Base-by-base conservation (phyloP, 345 rosid genomes). In the Hibiscus mutabilis region DNA sequence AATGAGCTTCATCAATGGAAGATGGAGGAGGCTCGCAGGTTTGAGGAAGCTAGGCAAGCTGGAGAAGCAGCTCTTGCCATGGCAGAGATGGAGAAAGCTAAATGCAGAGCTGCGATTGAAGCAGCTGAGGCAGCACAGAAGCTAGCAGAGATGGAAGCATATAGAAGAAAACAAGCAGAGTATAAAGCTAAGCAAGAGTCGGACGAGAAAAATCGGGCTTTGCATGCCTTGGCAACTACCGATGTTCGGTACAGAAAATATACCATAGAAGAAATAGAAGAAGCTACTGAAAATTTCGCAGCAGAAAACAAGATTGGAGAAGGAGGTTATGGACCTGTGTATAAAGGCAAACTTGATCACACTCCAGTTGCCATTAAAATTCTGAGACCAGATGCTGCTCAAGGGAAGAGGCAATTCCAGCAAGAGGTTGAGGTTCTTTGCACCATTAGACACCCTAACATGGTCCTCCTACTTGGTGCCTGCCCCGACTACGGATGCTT, bases 261-360 rank as follows among this genome's bases (percentile, higher is more conserved):
- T 80, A 75, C 84, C 10, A 89, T 93, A n/a, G 88, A 86, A 42
- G 96, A 93, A 78, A 88, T 93, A 2, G 96, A 93, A 84, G 87
- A 71, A 31, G 92, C 98, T 27, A 91, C 97, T 18, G 79, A 80
- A 1, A 74, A 62, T 5, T 93, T 91, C 62, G 33, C 87, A 5
- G 74, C 71, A 13, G 33, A 78, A 12, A 84, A 74, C 60, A 91
- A 89, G 76, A 85, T 93, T 59, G 98, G 98, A 22, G 97, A 91
- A 84, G 98, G 98, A 0, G 98, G 98, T 58, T 93, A 93, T 58
- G 98, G 98, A 81, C 98, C 97, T 8, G 98, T 93, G 19, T 93
- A 82, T 71, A 78, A 82, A 79, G 98, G 93, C 42, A 93, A 69
- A 77, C 92, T 91, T 42, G 96, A 91, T 83, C 96, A 93, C 75